These are phyloP conservation scores for Aspergillus texensis DNA, from an alignment of 2,329 filamentous ascomycete genomes.

Conservation along the genomic window DNA sequence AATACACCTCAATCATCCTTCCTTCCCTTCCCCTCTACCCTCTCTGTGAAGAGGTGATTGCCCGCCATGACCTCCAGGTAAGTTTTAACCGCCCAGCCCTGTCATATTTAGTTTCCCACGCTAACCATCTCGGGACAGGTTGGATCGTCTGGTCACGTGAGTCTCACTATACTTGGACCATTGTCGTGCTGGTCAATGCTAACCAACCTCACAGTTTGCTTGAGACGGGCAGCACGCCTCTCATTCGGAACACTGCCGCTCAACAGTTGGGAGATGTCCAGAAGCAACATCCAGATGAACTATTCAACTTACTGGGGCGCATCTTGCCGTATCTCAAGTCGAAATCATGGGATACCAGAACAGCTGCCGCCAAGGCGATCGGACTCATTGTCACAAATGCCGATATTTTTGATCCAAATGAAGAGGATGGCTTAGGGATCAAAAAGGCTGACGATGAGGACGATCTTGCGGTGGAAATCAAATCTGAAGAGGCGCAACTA, in stretches of 20 bases:
- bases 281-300: slow-evolving; percentile 94
- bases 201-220: slow-evolving; percentile 67
- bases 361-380: slow-evolving; percentile 88
- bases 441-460: slow-evolving; percentile 56
- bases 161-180: slow-evolving; percentile 42
- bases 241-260: slow-evolving; percentile 96
- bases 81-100: slow-evolving; percentile 30
- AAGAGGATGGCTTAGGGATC: slow-evolving; percentile 60
- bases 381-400: slow-evolving; percentile 93
- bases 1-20: not conserved
- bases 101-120: slow-evolving; percentile 25
- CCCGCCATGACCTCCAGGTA: slow-evolving; percentile 47
- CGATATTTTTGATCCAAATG: slow-evolving; percentile 84
- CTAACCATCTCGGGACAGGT: slow-evolving; percentile 55
- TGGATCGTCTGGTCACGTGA: slow-evolving; percentile 86
- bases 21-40: slow-evolving; percentile 14
- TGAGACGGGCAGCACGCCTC: slow-evolving; percentile 92
- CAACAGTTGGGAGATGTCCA: slow-evolving; percentile 97
- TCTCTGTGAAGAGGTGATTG: slow-evolving; percentile 29
- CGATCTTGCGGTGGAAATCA: slow-evolving; percentile 41
- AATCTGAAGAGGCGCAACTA: slow-evolving; percentile 37
- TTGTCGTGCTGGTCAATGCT: slow-evolving; percentile 17
- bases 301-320: slow-evolving; percentile 90
- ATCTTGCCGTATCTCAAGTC: slow-evolving; percentile 95
- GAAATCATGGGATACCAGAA: slow-evolving; percentile 96